These are phyloP conservation scores for Globisporangium abappressorium DNA, from an alignment of 352 stramenopile genomes.

Conservation along the genomic window DNA sequence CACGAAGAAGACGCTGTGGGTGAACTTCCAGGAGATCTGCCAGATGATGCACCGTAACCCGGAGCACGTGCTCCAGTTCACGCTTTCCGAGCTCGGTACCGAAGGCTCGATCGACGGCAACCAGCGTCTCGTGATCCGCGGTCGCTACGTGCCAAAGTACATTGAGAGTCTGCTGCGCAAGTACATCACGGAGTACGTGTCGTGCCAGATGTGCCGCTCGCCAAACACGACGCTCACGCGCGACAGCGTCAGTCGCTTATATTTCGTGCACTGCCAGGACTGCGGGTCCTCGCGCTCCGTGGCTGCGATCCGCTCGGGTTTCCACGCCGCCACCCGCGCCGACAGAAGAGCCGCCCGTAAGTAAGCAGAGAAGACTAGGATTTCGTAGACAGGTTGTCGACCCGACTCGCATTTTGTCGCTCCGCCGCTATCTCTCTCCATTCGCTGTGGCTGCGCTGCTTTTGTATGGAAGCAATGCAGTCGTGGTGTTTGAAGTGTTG, in stretches of 20 bases:
- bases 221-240: conserved; percentile 97
- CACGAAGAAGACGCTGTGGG: conserved; percentile 98
- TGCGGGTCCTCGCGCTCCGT: conserved; percentile 97
- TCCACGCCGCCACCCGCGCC: conserved; percentile 93
- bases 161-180: conserved; percentile 99
- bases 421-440: background rate
- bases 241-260: conserved; percentile 95
- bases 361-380: conserved; percentile 36
- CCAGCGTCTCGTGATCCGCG: conserved; percentile 97
- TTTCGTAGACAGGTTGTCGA: conserved; percentile 10
- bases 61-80: conserved; percentile 99
- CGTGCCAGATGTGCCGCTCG: conserved; percentile 98
- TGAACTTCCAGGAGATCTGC: conserved; percentile 99
- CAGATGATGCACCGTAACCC: conserved; percentile 98
- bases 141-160: conserved; percentile 98
- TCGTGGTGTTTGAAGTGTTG: background rate
- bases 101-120: conserved; percentile 99
- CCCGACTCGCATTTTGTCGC: background rate
- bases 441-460: conserved; percentile 4
- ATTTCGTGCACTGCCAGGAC: conserved; percentile 98
- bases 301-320: conserved; percentile 96
- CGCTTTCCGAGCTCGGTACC: conserved; percentile 98
- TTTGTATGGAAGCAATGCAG: background rate
- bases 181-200: conserved; percentile 99
- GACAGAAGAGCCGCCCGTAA: conserved; percentile 84